Base-by-base conservation (phyloP, 2,329 filamentous ascomycete species). In the Botryotinia globosa region DNA sequence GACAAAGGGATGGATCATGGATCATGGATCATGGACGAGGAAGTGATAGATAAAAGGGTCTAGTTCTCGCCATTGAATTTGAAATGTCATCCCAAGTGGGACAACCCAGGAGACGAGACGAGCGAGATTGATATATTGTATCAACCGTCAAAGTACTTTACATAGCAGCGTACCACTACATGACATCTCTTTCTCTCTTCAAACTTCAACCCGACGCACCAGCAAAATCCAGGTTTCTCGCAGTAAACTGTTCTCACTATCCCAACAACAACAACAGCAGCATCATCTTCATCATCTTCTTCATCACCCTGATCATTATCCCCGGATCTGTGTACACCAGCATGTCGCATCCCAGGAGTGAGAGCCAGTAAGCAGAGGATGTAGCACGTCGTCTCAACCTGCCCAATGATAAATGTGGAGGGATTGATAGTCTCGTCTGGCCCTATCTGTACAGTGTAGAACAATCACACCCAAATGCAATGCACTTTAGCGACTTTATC, bases 21-120 rank as follows among this genome's bases (percentile, higher is more conserved):
- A n/a, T n/a, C n/a, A n/a, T n/a, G n/a, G n/a, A n/a, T n/a, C n/a
- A n/a, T n/a, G n/a, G n/a, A 39, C 25, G 61, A 44, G 39, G 37
- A 54, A 39, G 20, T 29, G 48, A 67, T 14, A 67, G 25, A 67
- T 22, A 22, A 66, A 54, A 39, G 44, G 25, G 16, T 67, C 48
- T 54, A 22, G 48, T 16, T 67, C 48, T 39, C 16, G 48, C 25
- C 25, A 22, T 67, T 29, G 48, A 67, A 67, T 56, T 67, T 29
- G 48, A 67, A 67, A 67, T 56, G 64, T 29, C 48, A 67, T 67
- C 18, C 18, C 65, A 67, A 67, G 25, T 67, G 65, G 48, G 48
- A 56, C 65, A 56, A 32, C 9, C 25, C 7, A 22, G 48, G 6
- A 39, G 16, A 16, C 37, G 37, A 37, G 37, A 37, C 37, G 37